Base-by-base conservation (phyloP, 768 basidiomycete genomes). In the Tricholomella constricta region DNA sequence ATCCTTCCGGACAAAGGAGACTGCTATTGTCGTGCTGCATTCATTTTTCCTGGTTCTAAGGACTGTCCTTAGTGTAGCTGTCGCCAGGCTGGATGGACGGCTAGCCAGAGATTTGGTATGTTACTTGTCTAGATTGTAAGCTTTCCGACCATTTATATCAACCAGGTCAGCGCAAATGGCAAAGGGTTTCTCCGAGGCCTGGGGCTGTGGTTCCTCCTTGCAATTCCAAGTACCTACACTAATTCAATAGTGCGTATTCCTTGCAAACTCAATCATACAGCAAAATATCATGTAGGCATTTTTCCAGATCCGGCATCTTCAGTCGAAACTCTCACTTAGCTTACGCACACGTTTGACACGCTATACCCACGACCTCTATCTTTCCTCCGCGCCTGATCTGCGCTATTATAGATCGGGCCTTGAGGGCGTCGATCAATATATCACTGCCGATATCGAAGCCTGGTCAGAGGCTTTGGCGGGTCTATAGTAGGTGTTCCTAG, bases 181-280 rank as follows among this genome's bases (percentile, higher is more conserved):
- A 78, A 78, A 45, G 94, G 92, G 0, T 98, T 98, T 65, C 59
- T 92, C 15, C 80, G 75, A 48, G 95, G 94, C 1, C 71, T 98
- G 1, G 88, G 76, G 0, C 75, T 91, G 49, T 98, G 96, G 96
- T 97, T 95, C 64, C 73, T 84, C 9, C 78, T 98, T 9, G 93
- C 94, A 2, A 78, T 98, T 22, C 96, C 96, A 0, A 93, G 91
- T 64, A 94, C 93, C 19, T 94, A 94, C 66, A 98, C 96, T 0
- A 98, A 98, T 65, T 87, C 91, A 2, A 94, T 98, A 91, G 92
- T 91, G 27, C 8, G 58, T 19, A 12, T 50, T 35, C 3, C 32
- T 37, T n/a, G n/a, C n/a, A n/a, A n/a, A n/a, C n/a, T n/a, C n/a
- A n/a, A n/a, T 14, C 31, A 11, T 10, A 32, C 14, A 32, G 29